Percentiles rank a stretch among this genome's conserved stretches.
Conservation (phyloP, 129 eudicot genomes). For the Helianthus tuberosus region DNA sequence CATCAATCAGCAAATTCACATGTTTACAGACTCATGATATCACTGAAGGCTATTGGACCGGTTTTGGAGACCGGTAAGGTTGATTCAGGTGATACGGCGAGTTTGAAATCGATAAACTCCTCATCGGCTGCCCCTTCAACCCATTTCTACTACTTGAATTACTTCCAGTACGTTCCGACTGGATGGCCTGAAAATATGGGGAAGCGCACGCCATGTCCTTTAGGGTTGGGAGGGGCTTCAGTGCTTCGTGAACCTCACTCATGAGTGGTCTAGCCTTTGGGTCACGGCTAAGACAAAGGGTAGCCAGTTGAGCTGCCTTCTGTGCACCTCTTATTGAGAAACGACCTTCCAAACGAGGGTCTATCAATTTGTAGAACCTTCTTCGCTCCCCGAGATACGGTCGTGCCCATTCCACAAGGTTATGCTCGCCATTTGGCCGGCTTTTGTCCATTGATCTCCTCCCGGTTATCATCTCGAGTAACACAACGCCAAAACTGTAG, state of each 20-base stretch:
- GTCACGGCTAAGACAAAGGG: slow-evolving; percentile 74
- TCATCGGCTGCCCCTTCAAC: slow-evolving; percentile 38
- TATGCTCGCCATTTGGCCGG: slow-evolving; percentile 75
- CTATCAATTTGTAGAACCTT: slow-evolving; percentile 62
- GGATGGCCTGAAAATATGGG: slow-evolving; percentile 69
- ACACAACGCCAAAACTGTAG: slow-evolving; percentile 80
- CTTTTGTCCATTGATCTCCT: slow-evolving; percentile 86
- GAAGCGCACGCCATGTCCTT: slow-evolving; percentile 77
- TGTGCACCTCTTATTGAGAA: slow-evolving; percentile 83
- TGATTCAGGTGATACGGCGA: slow-evolving; percentile 45
- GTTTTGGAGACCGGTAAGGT: slow-evolving; percentile 52
- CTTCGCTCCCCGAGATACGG: slow-evolving; percentile 65
- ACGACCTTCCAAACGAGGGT: slow-evolving; percentile 77
- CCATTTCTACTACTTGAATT: slow-evolving; percentile 41
- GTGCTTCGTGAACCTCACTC: slow-evolving; percentile 71
- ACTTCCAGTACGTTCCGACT: slow-evolving; percentile 49
- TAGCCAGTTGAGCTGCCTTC: slow-evolving; percentile 70
- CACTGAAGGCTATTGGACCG: slow-evolving; percentile 20
- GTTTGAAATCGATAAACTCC: slow-evolving; percentile 50
- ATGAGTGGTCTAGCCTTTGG: slow-evolving; percentile 71
- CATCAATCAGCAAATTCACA: slow-evolving; percentile 33
- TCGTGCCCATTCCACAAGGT: slow-evolving; percentile 82
- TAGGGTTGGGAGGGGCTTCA: slow-evolving; percentile 63
- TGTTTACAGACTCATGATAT: slow-evolving; percentile 4
- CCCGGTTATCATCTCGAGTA: slow-evolving; percentile 74